These are phyloP conservation scores for Liriodendron chinense DNA, from an alignment of 164 flowering plant genomes.

Conservation along the genomic window DNA sequence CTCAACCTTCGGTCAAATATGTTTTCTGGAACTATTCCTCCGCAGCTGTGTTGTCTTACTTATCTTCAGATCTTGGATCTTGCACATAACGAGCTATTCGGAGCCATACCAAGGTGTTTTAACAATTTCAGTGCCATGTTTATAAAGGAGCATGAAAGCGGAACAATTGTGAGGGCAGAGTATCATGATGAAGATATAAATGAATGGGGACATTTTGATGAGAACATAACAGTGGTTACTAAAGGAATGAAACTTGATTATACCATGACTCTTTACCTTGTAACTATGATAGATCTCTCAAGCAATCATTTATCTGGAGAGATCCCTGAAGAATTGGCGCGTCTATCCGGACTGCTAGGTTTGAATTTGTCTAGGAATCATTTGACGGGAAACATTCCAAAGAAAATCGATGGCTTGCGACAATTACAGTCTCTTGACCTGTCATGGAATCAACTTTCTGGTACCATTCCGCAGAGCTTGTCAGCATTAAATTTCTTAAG, in stretches of 20 bases:
- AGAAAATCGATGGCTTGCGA: slow-evolving; percentile 7
- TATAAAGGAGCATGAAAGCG: background rate
- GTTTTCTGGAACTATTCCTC: background rate
- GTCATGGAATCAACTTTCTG: background rate
- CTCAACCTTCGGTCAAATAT: background rate
- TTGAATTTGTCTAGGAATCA: background rate
- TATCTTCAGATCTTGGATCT: slow-evolving; percentile 5
- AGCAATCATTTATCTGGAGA: slow-evolving; percentile 24
- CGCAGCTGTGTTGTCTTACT: background rate
- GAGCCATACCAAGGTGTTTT: background rate
- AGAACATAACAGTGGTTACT: background rate
- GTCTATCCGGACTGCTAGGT: background rate
- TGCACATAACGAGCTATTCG: background rate
- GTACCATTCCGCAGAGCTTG: background rate
- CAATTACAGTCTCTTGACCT: slow-evolving; percentile 13
- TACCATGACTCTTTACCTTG: background rate
- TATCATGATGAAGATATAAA: background rate
- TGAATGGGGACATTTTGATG: background rate
- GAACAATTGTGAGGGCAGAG: no score
- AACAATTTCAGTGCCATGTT: background rate
- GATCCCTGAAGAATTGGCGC: slow-evolving; percentile 14
- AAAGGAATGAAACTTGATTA: background rate
- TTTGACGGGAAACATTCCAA: slow-evolving; percentile 7
- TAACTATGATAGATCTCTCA: slow-evolving; percentile 5
- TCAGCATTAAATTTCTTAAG: background rate